These are phyloP conservation scores for Irpex sp. DNA, from an alignment of 1,284 basidiomycete species.

Conservation along the genomic window DNA sequence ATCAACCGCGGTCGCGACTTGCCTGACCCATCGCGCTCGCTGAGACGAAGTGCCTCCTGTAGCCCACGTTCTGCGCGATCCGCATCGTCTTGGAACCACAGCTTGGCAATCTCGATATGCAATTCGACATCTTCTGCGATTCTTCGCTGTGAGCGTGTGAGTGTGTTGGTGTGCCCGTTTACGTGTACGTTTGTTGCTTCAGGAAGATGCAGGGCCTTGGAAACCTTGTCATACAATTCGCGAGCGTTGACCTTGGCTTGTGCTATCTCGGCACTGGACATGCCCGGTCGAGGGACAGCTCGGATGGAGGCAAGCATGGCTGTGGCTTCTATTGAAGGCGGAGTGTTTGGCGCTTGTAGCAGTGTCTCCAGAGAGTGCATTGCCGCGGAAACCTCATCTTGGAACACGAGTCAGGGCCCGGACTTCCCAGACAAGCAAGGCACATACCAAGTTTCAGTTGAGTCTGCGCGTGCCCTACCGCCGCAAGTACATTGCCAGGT, in stretches of 20 bases:
- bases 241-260: slow-evolving; percentile 74
- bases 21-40: slow-evolving; percentile 36
- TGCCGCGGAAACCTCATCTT: slow-evolving; percentile 75
- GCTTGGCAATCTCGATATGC: slow-evolving; percentile 80
- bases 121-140: slow-evolving; percentile 79
- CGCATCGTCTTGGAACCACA: slow-evolving; percentile 82
- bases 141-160: slow-evolving; percentile 42
- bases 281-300: slow-evolving; percentile 73
- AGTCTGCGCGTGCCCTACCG: slow-evolving; percentile 83
- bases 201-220: slow-evolving; percentile 56
- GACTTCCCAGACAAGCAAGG: not conserved
- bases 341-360: slow-evolving; percentile 61
- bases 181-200: slow-evolving; percentile 43
- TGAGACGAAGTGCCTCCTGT: slow-evolving; percentile 66
- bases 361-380: slow-evolving; percentile 87
- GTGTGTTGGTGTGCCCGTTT: slow-evolving; percentile 21
- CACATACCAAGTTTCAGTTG: slow-evolving; percentile 74
- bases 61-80: slow-evolving; percentile 73
- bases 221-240: slow-evolving; percentile 77
- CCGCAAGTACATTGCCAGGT: slow-evolving; percentile 73
- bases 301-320: slow-evolving; percentile 88
- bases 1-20: slow-evolving; percentile 62
- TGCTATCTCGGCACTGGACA: slow-evolving; percentile 68
- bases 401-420: slow-evolving; percentile 5
- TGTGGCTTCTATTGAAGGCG: slow-evolving; percentile 72